Conservation (phyloP, 345 rosid genomes). For the Microcos paniculata region DNA sequence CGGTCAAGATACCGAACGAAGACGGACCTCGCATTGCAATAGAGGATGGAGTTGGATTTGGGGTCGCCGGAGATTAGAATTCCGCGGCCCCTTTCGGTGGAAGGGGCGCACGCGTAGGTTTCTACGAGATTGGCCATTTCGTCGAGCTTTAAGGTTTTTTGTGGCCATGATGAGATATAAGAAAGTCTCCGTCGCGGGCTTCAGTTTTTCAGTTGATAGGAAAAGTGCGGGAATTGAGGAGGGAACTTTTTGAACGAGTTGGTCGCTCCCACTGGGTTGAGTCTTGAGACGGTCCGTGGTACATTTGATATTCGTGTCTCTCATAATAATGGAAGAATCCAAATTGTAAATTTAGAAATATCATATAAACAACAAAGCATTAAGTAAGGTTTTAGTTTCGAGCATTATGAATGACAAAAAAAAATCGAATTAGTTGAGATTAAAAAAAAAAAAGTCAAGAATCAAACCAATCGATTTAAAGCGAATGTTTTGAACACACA, state of each 20-base stretch:
- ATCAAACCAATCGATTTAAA: no score
- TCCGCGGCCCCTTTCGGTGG: slow-evolving; percentile 91
- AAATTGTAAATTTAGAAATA: no score
- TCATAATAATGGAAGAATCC: no score
- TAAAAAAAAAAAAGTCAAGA: no score
- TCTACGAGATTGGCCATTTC: slow-evolving; percentile 57
- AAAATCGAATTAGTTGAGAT: no score
- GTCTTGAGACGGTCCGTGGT: no score
- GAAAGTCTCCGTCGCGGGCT: not conserved
- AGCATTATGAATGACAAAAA: no score
- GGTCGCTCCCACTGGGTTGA: not conserved
- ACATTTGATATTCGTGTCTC: no score
- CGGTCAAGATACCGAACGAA: slow-evolving; percentile 64
- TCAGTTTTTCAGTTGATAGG: not conserved
- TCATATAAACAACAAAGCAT: no score
- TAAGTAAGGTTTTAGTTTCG: no score
- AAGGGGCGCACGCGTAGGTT: slow-evolving; percentile 80
- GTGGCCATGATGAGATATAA: not conserved
- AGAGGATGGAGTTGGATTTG: slow-evolving; percentile 67
- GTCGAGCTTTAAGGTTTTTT: not conserved
- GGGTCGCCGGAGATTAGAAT: slow-evolving; percentile 77
- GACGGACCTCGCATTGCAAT: slow-evolving; percentile 81
- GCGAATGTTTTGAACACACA: no score
- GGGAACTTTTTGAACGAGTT: slow-evolving; percentile 21
- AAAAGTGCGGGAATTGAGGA: slow-evolving; percentile 22